These are phyloP conservation scores for Metschnikowia kofuensis DNA, from an alignment of 805 yeast species.

Conservation along the genomic window DNA sequence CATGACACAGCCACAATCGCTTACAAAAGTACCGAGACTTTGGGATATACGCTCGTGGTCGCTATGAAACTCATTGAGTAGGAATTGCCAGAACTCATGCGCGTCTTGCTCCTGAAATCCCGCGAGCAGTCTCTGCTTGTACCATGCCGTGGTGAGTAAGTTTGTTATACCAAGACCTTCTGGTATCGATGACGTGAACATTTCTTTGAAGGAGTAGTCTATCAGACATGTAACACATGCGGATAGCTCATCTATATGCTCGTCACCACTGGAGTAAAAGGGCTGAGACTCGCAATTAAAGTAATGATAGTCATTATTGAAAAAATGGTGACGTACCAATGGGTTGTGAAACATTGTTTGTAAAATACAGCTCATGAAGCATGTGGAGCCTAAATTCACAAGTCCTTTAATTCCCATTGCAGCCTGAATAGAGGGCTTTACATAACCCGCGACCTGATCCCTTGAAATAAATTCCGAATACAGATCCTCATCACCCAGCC, in stretches of 20 bases:
- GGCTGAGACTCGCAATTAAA: slow-evolving; percentile 46
- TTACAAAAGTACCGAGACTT: background rate
- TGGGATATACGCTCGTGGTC: slow-evolving; percentile 30
- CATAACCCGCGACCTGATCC: slow-evolving; percentile 15
- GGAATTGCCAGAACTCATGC: slow-evolving; percentile 94
- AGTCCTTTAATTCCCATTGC: slow-evolving; percentile 83
- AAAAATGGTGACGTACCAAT: slow-evolving; percentile 69
- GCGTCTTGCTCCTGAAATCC: slow-evolving; percentile 99
- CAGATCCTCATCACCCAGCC: background rate
- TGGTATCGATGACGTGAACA: slow-evolving; percentile 60
- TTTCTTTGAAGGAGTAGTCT: slow-evolving; percentile 71
- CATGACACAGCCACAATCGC: slow-evolving; percentile 70
- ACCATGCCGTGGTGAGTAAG: slow-evolving; percentile 83
- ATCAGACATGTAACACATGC: slow-evolving; percentile 83
- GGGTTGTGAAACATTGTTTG: slow-evolving; percentile 93
- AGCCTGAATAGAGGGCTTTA: slow-evolving; percentile 50
- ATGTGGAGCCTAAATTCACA: slow-evolving; percentile 93
- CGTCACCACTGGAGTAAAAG: slow-evolving; percentile 18
- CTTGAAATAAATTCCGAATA: background rate
- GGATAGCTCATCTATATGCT: slow-evolving; percentile 25
- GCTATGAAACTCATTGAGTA: slow-evolving; percentile 78
- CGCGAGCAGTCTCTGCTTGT: slow-evolving; percentile 76
- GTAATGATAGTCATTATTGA: slow-evolving; percentile 65
- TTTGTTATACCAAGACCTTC: slow-evolving; percentile 81
- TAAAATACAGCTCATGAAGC: slow-evolving; percentile 91